These are phyloP conservation scores for Cryptococcus amylolentus DNA, from an alignment of 1,284 basidiomycete species.

Conservation along the genomic window DNA sequence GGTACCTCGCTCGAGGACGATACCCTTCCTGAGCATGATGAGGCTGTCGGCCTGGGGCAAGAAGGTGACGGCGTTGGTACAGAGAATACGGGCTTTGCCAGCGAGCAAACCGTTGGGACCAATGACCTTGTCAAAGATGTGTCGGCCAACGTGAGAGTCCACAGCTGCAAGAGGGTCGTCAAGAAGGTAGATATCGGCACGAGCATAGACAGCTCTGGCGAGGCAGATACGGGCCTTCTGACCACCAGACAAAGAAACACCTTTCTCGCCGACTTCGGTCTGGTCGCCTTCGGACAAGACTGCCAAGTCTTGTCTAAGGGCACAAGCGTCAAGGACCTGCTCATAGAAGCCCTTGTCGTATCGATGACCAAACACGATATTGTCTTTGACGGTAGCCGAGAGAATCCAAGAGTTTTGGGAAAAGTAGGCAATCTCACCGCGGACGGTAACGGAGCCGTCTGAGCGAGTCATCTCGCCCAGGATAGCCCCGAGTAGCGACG, in stretches of 20 bases:
- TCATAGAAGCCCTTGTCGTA: conserved; percentile 63
- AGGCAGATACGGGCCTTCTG: conserved; percentile 62
- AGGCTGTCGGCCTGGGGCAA: conserved; percentile 76
- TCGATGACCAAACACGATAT: conserved; percentile 84
- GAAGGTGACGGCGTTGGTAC: conserved; percentile 86
- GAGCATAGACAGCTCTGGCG: conserved; percentile 55
- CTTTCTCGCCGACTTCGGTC: conserved; percentile 70
- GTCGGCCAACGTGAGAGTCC: conserved; percentile 68
- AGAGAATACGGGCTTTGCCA: conserved; percentile 79
- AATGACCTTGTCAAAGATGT: conserved; percentile 73
- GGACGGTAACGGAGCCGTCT: conserved; percentile 68
- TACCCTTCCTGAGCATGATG: conserved; percentile 73
- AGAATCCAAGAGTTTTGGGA: conserved; percentile 88
- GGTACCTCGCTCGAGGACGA: conserved; percentile 74
- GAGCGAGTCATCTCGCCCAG: conserved; percentile 80
- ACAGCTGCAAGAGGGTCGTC: conserved; percentile 59
- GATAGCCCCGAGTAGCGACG: conserved; percentile 47
- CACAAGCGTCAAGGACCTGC: conserved; percentile 63
- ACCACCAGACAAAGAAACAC: conserved; percentile 56
- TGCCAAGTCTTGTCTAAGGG: conserved; percentile 72
- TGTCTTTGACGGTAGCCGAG: conserved; percentile 76
- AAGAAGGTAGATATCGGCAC: conserved; percentile 59
- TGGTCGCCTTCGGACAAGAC: conserved; percentile 68
- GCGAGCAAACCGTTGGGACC: conserved; percentile 82
- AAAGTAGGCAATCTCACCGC: conserved; percentile 80